Base-by-base conservation (phyloP, 202 grass and related monocot species). In the Hordeum pubiflorum region DNA sequence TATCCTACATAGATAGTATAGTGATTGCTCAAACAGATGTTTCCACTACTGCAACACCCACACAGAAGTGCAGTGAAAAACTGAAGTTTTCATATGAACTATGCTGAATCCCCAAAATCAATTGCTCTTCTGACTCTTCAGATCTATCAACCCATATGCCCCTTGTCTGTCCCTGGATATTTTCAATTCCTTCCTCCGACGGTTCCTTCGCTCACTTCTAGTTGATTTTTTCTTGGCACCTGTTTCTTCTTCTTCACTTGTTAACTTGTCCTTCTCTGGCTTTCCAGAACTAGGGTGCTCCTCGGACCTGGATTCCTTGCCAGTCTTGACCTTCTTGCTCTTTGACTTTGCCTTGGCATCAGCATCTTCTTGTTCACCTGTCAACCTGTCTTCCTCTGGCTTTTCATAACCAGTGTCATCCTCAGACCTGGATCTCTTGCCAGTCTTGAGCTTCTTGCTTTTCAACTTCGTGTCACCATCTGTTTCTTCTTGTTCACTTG, bases 191-290 rank as follows among this genome's bases (percentile, higher is more conserved):
- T 81, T 56, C 12, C 67, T 83, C 10, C 94, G 80, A 12, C 46
- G 59, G 69, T 88, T 91, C 85, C 94, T 92, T 76, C 87, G 64
- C 14, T 48, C 72, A 69, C 92, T 89, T 82, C 91, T 92, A 32
- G 90, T 84, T 39, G 82, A 55, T 48, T 73, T 73, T 3, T 10
- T 18, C 70, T 73, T 73, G 14, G 44, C 70, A 73, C 32, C 82
- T 61, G 81, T 79, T 44, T 84, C 82, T 46, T 71, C 44, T 78
- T 66, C 9, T 66, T 87, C 88, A 76, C 41, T 75, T 14, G 34
- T 46, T n/a, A 66, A 52, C 58, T 81, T 65, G 6, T 72, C 73
- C 29, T 87, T 77, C 61, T 87, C 78, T 61, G 57, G 62, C 34
- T 89, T 76, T 79, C 69, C 77, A 41, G 79, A 78, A 69, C 58